Evolutionary conservation across 2,329 filamentous ascomycete species (phyloP).

Genomic region (Zymoseptoria crescenta): DNA sequence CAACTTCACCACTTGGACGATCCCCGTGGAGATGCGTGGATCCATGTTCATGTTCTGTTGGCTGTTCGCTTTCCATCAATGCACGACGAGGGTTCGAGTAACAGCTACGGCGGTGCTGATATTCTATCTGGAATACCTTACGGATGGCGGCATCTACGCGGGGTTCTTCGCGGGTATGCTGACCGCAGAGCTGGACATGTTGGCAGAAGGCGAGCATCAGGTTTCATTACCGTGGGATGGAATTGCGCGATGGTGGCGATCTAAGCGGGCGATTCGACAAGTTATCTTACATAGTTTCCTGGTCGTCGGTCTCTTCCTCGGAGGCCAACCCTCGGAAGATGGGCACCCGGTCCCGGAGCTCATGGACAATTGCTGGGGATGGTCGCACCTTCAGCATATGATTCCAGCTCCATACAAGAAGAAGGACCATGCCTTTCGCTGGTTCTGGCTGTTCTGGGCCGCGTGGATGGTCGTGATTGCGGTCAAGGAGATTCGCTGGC

Average conservation of each 20-base stretch:
- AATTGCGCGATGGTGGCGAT: constrained; percentile 9
- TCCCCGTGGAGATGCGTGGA: constrained; percentile 56
- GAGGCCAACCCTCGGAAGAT: constrained; percentile 18
- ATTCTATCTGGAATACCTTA: constrained; percentile 12
- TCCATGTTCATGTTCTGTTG: constrained; percentile 55
- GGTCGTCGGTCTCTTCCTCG: constrained; percentile 17
- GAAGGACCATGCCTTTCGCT: constrained; percentile 17
- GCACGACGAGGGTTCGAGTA: constrained; percentile 12
- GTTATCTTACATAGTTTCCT: constrained; percentile 15
- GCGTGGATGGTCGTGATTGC: constrained; percentile 30
- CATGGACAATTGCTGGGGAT: constrained; percentile 17
- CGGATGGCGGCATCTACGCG: constrained; percentile 49
- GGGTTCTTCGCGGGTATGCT: constrained; percentile 56
- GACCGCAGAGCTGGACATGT: constrained; percentile 52
- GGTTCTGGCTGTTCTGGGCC: constrained; percentile 50
- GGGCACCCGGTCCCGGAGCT: constrained; percentile 10
- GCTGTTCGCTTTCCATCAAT: constrained; percentile 43
- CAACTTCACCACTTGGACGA: constrained; percentile 45
- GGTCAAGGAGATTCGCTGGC: constrained; percentile 20
- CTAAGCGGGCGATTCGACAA: constrained; percentile 6
- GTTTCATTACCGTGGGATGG: constrained; percentile 15
- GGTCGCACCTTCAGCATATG: constrained; percentile 15
- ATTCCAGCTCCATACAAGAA: constrained; percentile 20
- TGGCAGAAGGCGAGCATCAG: constrained; percentile 32
- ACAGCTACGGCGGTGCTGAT: constrained; percentile 13